Evolutionary conservation across 179 eudicot genomes (phyloP).

Genomic region (Gypsophila paniculata): DNA sequence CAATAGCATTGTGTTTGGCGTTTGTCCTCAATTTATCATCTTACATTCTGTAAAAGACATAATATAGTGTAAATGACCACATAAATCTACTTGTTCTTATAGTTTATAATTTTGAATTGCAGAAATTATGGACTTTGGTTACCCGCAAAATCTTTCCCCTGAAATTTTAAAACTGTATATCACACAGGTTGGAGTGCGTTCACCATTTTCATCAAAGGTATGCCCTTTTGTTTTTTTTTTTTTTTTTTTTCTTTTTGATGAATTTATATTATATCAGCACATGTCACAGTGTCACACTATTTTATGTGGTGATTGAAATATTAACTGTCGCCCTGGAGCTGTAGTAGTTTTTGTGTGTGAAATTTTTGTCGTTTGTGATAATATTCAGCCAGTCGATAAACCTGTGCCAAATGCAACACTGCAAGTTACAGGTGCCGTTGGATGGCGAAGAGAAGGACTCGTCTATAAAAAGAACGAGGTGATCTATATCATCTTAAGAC

Average conservation of each 20-base stretch:
- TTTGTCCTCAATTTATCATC: neutral
- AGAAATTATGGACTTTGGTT: constrained; percentile 99
- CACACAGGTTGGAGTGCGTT: constrained; percentile 97
- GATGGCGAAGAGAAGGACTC: constrained; percentile 99
- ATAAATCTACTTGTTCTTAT: neutral
- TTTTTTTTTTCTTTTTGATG: too few relatives aligned
- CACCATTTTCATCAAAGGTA: constrained; percentile 98
- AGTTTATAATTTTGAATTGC: constrained; percentile 27
- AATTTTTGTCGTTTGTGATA: constrained; percentile 14
- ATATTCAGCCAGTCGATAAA: constrained; percentile 67
- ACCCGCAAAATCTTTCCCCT: constrained; percentile 96
- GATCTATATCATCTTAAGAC: constrained; percentile 13
- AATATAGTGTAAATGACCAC: neutral
- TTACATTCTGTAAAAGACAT: neutral
- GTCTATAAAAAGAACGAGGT: constrained; percentile 96
- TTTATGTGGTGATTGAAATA: neutral
- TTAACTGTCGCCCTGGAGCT: neutral
- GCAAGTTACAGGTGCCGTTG: constrained; percentile 99
- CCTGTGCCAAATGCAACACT: constrained; percentile 98
- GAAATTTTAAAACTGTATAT: constrained; percentile 97
- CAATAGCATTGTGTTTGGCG: neutral
- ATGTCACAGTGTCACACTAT: neutral
- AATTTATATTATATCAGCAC: neutral
- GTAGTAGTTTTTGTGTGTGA: neutral
- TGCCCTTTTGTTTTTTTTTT: constrained; percentile 9